A percentile compares a stretch with the other conserved stretches of the same genome.
phyloP scores from a whole-genome alignment of 1,284 basidiomycete species.

The Tylopilus microsporus region DNA sequence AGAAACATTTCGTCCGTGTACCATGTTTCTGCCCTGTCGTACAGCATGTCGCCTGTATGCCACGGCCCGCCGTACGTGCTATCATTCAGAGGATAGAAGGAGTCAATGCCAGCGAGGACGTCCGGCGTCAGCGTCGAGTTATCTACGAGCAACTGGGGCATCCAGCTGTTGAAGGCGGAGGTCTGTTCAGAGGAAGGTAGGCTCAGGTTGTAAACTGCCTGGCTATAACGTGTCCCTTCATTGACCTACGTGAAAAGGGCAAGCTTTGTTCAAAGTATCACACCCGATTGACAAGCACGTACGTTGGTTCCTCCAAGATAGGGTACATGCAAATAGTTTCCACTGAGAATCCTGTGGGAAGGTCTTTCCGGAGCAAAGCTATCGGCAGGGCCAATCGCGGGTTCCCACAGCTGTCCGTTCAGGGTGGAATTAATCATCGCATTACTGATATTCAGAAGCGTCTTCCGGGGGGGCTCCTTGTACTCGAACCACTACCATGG shows the following conservation, averaged over 20 bases:
- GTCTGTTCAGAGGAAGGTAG: constrained; percentile 17
- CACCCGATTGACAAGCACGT: not conserved
- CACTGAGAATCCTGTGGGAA: constrained; percentile 43
- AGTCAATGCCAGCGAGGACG: constrained; percentile 30
- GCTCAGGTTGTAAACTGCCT: constrained; percentile 11
- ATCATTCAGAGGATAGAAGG: constrained; percentile 47
- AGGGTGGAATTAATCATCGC: constrained; percentile 38
- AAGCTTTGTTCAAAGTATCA: no score
- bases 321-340: constrained; percentile 53
- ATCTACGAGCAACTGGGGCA: constrained; percentile 14
- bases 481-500: no score
- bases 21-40: constrained; percentile 34
- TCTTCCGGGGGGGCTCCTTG: not conserved
- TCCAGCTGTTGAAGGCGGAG: constrained; percentile 17
- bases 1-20: constrained; percentile 57
- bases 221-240: not conserved
- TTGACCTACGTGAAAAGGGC: no score
- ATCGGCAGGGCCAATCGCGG: constrained; percentile 32
- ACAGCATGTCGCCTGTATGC: constrained; percentile 56
- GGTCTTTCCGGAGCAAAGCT: constrained; percentile 49
- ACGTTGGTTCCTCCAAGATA: constrained; percentile 37
- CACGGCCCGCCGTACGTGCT: constrained; percentile 44
- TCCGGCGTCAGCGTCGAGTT: constrained; percentile 13
- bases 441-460: constrained; percentile 36
- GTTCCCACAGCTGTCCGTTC: constrained; percentile 27